Evolutionary conservation across 2,329 filamentous ascomycete genomes (phyloP).

Genomic region (Lachnellula arida): DNA sequence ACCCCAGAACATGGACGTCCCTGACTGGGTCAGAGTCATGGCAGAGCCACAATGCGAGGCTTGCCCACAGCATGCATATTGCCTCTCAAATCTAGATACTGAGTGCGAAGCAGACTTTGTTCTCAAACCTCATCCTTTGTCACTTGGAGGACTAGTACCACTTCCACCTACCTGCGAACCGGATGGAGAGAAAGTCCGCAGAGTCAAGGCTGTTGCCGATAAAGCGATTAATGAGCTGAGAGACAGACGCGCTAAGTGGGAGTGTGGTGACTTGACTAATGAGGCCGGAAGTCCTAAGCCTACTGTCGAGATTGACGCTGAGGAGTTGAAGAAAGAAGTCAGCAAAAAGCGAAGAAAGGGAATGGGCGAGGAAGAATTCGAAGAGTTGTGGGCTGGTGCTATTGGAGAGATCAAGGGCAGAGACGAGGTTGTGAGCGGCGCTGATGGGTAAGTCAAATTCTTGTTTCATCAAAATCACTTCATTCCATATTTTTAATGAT

Average conservation of each 20-base stretch:
- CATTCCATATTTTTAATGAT: too few species aligned
- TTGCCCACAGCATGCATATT: conserved; percentile 87
- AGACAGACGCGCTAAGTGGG: conserved; percentile 79
- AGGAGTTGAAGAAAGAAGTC: conserved; percentile 73
- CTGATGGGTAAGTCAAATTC: conserved; percentile 45
- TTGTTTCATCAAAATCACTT: too few species aligned
- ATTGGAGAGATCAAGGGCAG: conserved; percentile 64
- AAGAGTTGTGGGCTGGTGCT: conserved; percentile 76
- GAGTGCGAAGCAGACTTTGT: conserved; percentile 86
- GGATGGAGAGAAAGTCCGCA: conserved; percentile 85
- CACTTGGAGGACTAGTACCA: conserved; percentile 74
- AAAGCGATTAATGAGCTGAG: conserved; percentile 82
- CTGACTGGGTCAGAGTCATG: conserved; percentile 65
- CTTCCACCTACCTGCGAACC: conserved; percentile 89
- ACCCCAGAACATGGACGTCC: conserved; percentile 54
- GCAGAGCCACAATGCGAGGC: conserved; percentile 80
- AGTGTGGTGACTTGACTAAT: conserved; percentile 72
- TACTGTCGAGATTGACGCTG: conserved; percentile 58
- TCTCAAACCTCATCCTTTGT: conserved; percentile 76
- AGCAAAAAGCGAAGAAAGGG: conserved; percentile 72
- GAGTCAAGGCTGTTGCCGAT: conserved; percentile 82
- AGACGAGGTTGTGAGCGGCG: conserved; percentile 54
- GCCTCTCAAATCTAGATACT: conserved; percentile 71
- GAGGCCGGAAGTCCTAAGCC: conserved; percentile 55
- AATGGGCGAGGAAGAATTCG: conserved; percentile 84